Base-by-base conservation (phyloP, 257 asterid genomes). In the Salvia miltiorrhiza region DNA sequence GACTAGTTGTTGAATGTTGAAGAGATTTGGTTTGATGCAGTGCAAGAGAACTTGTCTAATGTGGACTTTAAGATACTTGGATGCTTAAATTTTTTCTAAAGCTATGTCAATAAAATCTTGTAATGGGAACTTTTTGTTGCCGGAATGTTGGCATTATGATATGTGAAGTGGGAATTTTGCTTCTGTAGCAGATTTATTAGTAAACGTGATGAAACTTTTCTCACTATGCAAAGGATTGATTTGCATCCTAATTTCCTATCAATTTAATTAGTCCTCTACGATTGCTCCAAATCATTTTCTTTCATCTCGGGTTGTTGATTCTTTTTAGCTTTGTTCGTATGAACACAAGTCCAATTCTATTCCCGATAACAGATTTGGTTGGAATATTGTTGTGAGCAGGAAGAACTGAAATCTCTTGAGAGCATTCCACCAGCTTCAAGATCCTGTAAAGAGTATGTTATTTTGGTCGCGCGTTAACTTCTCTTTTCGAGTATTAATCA, bases 371-470 rank as follows among this genome's bases (percentile, higher is more conserved):
- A 14, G 58, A 30, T 12, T 68, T 52, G 30, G 32, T n/a, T 47
- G 47, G 21, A 37, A 37, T 63, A 35, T 68, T 66, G 70, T 66
- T 57, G 26, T 68, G 58, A 71, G 73, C 97, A 91, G 96, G 97
- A 88, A 53, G 97, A 90, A 75, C 40, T 91, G 63, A 91, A 87
- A 80, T 85, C 86, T 59, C 76, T 84, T 13, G 93, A 87, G 49
- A 76, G 84, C 70, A 82, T 91, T 67, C 88, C 81, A 43, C 90
- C 90, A 8, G 86, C 96, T 70, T 87, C 95, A 45, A 75, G 58
- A 57, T 74, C 90, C 41, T 91, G 97, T 74, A 88, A 84, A 88
- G 96, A 91, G 97, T 90, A 86, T 4, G 97, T 73, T 47, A 17
- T 37, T 0, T 49, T 17, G 26, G 6, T 28, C 12, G 12, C 9